Evolutionary conservation across 345 rosid genomes (phyloP), one percentile per base, ranked within the genome.

Genomic region (Hirschfeldia incana): DNA sequence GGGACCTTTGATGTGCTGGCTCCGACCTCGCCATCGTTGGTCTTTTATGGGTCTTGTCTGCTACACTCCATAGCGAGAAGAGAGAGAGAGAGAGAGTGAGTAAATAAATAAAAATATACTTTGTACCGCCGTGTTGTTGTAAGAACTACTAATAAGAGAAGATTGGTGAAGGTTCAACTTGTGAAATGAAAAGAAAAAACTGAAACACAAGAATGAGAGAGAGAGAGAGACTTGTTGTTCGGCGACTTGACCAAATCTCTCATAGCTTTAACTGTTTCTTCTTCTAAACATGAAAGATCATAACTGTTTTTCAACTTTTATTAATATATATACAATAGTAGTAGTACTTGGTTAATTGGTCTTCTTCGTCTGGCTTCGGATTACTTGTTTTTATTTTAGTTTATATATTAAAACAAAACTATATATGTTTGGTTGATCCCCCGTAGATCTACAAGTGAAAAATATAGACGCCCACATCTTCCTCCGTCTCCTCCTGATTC

Each of bases 1-100:
- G 79, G 90, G 92, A 80, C 92, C 93, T 84, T 37, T 77, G 93
- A 94, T 82, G 85, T 81, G 94, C 93, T 87, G 97, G 91, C 93
- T 78, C 75, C 86, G 75, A 87, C 85, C 90, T 87, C 87, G 76
- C 86, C 88, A 80, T 87, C 78, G 88, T 84, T 87, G 88, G 86
- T 85, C 82, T 85, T 86, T 84, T 85, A 87, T 90, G 88, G 93
- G 83, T 79, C 86, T 90, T 86, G 89, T 88, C 91, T 65, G 69
- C 69, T 63, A 33, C 57, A 49, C 57, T 49, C 57, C n/a, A 12
- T 46, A n/a, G 16, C 1, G 17, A 49, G 46, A 39, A 49, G 16
- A n/a, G 17, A 49, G 6, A 49, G 53, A 49, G 16, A n/a, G 17
- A 49, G 53, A 44, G 5, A n/a, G 55, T 49, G 17, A 13, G 13